Evolutionary conservation across 2,329 filamentous ascomycete genomes (phyloP).

Genomic region (Microdochium trichocladiopsis): DNA sequence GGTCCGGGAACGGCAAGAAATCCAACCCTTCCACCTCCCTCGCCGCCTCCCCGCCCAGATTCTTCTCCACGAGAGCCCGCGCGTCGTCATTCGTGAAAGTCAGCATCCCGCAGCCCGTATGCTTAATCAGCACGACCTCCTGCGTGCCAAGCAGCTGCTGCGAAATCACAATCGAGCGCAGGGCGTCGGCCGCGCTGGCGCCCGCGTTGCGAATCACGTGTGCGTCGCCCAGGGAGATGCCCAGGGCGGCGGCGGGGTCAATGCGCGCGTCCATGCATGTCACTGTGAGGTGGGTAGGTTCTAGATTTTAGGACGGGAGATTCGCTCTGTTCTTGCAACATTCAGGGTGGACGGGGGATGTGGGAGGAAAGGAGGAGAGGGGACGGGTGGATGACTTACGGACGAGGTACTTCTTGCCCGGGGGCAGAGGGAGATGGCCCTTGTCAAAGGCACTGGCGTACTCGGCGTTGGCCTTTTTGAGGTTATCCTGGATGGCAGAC

Average conservation of each 20-base stretch:
- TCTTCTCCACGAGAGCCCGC: slow-evolving; percentile 46
- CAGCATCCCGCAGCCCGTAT: slow-evolving; percentile 68
- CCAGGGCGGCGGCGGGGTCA: slow-evolving; percentile 61
- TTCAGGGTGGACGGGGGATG: slow-evolving; percentile 5
- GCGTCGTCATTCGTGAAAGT: slow-evolving; percentile 57
- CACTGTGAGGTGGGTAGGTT: slow-evolving; percentile 30
- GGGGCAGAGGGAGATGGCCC: slow-evolving; percentile 59
- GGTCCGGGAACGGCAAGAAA: slow-evolving; percentile 59
- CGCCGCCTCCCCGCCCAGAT: slow-evolving; percentile 44
- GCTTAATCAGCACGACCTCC: slow-evolving; percentile 69
- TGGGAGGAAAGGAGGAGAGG: background rate
- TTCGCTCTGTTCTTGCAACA: background rate
- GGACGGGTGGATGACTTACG: slow-evolving; percentile 29
- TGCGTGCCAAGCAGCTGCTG: slow-evolving; percentile 71
- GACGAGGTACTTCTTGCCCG: slow-evolving; percentile 61
- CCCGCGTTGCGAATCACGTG: slow-evolving; percentile 74
- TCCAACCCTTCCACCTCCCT: slow-evolving; percentile 40
- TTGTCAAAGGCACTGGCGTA: slow-evolving; percentile 57
- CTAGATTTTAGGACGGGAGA: slow-evolving; percentile 6
- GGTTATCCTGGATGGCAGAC: slow-evolving; percentile 42
- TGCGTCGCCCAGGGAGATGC: slow-evolving; percentile 66
- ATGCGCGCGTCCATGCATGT: slow-evolving; percentile 80
- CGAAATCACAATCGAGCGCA: slow-evolving; percentile 71
- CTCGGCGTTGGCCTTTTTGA: slow-evolving; percentile 48
- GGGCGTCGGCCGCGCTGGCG: slow-evolving; percentile 57